Conservation (phyloP, 352 stramenopile genomes). For the Globisporangium carolinianum region DNA sequence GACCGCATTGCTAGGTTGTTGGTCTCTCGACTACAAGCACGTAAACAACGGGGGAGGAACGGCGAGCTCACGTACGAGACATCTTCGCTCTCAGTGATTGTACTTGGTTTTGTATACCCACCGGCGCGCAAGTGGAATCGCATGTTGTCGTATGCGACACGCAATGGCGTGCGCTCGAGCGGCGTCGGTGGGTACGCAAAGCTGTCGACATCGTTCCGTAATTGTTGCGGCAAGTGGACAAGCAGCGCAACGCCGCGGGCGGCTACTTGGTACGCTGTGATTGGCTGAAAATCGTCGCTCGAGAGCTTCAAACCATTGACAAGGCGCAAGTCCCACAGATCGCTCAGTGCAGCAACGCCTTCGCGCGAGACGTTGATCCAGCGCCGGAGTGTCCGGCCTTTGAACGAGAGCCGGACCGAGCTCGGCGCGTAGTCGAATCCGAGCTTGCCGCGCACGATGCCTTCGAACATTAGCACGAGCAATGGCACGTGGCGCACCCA, state of each 20-base stretch:
- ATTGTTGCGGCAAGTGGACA: constrained; percentile 69
- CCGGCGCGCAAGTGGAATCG: constrained; percentile 71
- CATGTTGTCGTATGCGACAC: constrained; percentile 57
- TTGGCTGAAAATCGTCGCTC: constrained; percentile 91
- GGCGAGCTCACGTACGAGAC: constrained; percentile 96
- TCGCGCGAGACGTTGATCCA: constrained; percentile 95
- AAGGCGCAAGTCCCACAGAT: constrained; percentile 89
- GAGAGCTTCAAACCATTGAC: constrained; percentile 93
- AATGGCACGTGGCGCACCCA: constrained; percentile 95
- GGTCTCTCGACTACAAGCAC: constrained; percentile 9
- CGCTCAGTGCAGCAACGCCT: constrained; percentile 93
- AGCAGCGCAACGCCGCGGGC: constrained; percentile 83
- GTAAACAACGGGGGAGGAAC: constrained; percentile 95
- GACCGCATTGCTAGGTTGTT: constrained; percentile 55
- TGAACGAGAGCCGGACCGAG: constrained; percentile 90
- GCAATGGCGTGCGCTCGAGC: constrained; percentile 36
- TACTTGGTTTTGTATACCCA: constrained; percentile 86
- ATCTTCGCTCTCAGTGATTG: constrained; percentile 95
- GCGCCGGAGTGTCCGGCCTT: constrained; percentile 66
- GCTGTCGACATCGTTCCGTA: constrained; percentile 63
- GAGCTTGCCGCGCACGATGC: constrained; percentile 90
- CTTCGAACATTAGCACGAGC: constrained; percentile 96
- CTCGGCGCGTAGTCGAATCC: constrained; percentile 97
- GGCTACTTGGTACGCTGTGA: constrained; percentile 95
- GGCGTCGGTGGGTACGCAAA: constrained; percentile 50